A percentile compares a stretch with the other conserved stretches of the same genome.
Conservation (phyloP, 805 yeast genomes). For the Candida caryicola region DNA sequence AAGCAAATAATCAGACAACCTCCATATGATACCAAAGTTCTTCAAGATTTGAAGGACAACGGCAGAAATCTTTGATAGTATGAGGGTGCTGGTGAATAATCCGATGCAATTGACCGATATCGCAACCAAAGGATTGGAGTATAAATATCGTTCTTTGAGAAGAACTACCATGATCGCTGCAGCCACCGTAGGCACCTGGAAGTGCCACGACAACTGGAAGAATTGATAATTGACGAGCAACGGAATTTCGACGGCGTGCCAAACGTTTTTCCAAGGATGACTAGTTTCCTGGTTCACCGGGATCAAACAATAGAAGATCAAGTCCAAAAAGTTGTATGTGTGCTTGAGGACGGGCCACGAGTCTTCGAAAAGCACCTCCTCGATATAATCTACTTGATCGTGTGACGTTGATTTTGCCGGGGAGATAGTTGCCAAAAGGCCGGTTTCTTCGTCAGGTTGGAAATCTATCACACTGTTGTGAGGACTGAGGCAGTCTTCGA, state of each 20-base stretch:
- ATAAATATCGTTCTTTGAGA: slow-evolving; percentile 2
- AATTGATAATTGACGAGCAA: slow-evolving; percentile 16
- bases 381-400: neutral
- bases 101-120: slow-evolving; percentile 17
- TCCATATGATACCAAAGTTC: slow-evolving; percentile 44
- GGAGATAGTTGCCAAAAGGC: neutral
- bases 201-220: slow-evolving; percentile 11
- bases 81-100: slow-evolving; percentile 21
- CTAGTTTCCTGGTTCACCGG: slow-evolving; percentile 11
- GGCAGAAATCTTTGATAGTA: slow-evolving; percentile 26
- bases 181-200: slow-evolving; percentile 8
- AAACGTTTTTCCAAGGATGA: slow-evolving; percentile 7
- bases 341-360: slow-evolving; percentile 3
- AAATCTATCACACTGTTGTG: slow-evolving; percentile 2
- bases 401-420: slow-evolving; percentile 8
- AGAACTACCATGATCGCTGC: slow-evolving; percentile 2
- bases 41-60: slow-evolving; percentile 31
- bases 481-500: slow-evolving; percentile 1
- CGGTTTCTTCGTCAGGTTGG: slow-evolving; percentile 16
- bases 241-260: slow-evolving; percentile 21
- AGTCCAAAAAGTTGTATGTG: slow-evolving; percentile 11
- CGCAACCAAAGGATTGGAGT: slow-evolving; percentile 1
- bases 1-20: slow-evolving; percentile 45
- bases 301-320: slow-evolving; percentile 12
- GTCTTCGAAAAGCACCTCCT: slow-evolving; percentile 3